Base-by-base conservation (phyloP, 2,329 filamentous ascomycete genomes). In the Arthroderma sp. region DNA sequence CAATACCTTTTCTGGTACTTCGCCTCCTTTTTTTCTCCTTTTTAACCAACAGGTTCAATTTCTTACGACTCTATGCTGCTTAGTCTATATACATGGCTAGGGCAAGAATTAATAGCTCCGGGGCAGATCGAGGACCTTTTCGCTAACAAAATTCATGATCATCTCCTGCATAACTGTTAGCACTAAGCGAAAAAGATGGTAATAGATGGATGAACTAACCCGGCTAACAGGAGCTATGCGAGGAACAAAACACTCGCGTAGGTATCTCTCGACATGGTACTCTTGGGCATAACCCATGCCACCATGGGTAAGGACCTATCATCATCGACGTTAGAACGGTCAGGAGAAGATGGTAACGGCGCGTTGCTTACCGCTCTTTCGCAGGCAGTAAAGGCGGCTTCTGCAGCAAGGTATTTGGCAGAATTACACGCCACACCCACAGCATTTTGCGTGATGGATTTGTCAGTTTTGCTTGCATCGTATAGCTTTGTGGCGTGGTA, bases 261-360 rank as follows among this genome's bases (percentile, higher is more conserved):
- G 52, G 57, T 75, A 80, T 39, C 76, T 61, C 58, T 79, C 75
- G 1, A 79, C 76, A 56, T 80, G 71, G 53, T 77, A 79, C 53
- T 79, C 76, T 48, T 73, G 70, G 5, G 75, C 75, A 60, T 79
- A 80, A 0, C 75, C 75, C 75, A 79, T 80, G 0, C 76, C 76
- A 29, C 76, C 75, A 55, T 76, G 74, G 2, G 68, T 66, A 50
- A 79, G 45, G 31, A 51, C 48, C 50, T 51, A 22, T 43, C 11
- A 38, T 39, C 10, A 27, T 15, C 6, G 22, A 33, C 11, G 28
- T 36, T 38, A 43, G 38, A 10, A 6, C 40, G 10, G 30, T 27
- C 9, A 31, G n/a, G 7, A 48, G 29, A 31, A 34, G n/a, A 40
- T 42, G 39, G 32, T 8, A 38, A 40, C 68, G 48, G 48, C 83